Evolutionary conservation across 441 rosid genomes (phyloP).

Genomic region (Jatropha podagrica): DNA sequence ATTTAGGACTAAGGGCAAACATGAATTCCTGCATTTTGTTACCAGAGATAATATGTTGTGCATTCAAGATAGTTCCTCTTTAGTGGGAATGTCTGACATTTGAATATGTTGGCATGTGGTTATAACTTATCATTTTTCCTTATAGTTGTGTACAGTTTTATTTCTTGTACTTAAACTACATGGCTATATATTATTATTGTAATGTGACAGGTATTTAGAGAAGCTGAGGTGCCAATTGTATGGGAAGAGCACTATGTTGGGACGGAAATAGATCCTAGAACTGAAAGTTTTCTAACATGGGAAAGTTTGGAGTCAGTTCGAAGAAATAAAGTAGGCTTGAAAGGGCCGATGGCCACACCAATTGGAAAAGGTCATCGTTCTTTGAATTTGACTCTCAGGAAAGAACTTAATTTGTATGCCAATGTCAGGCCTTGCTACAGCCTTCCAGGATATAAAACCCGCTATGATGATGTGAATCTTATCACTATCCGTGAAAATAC

Average conservation of each 20-base stretch:
- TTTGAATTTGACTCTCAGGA: conserved; percentile 87
- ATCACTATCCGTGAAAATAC: conserved; percentile 97
- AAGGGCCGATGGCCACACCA: conserved; percentile 99
- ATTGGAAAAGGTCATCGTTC: conserved; percentile 99
- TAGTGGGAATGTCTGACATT: neutral
- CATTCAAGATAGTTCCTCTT: neutral
- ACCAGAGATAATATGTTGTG: neutral
- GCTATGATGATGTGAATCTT: conserved; percentile 87
- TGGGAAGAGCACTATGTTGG: conserved; percentile 94
- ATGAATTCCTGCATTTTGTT: neutral
- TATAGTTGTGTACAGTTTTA: neutral
- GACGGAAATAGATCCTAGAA: conserved; percentile 81
- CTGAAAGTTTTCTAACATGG: conserved; percentile 94
- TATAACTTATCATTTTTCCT: neutral
- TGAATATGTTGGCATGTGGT: neutral
- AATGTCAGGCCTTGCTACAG: conserved; percentile 98
- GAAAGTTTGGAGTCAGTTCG: conserved; percentile 92
- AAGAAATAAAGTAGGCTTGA: conserved; percentile 72
- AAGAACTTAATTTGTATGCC: conserved; percentile 91
- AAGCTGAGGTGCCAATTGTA: conserved; percentile 80
- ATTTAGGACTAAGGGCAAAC: neutral
- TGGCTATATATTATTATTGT: conserved; percentile 10
- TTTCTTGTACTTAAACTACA: neutral
- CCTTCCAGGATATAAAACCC: conserved; percentile 93
- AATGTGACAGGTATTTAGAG: conserved; percentile 55